These are phyloP conservation scores for Teunomyces cretensis DNA, from an alignment of 805 yeast genomes.

Conservation along the genomic window DNA sequence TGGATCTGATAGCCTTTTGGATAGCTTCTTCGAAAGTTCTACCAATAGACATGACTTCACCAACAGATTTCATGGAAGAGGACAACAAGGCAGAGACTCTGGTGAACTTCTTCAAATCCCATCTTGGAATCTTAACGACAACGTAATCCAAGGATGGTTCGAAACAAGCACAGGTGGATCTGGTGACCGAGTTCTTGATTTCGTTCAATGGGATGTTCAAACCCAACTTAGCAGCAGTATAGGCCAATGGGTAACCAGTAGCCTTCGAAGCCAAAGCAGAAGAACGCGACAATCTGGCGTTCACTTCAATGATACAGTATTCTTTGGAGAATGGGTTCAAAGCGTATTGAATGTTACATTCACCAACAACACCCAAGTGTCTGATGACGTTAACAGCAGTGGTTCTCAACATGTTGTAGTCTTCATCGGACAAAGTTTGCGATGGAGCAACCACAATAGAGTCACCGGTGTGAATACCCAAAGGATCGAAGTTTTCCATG, in stretches of 20 bases:
- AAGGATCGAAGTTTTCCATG: slow-evolving; percentile 98
- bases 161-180: slow-evolving; percentile 92
- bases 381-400: slow-evolving; percentile 97
- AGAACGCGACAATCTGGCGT: slow-evolving; percentile 95
- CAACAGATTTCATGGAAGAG: slow-evolving; percentile 97
- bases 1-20: slow-evolving; percentile 95
- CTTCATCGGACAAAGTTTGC: slow-evolving; percentile 94
- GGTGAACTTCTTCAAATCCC: slow-evolving; percentile 96
- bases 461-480: slow-evolving; percentile 98
- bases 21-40: slow-evolving; percentile 97
- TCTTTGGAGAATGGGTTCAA: slow-evolving; percentile 91
- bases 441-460: slow-evolving; percentile 99
- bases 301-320: slow-evolving; percentile 96
- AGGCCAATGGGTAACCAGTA: slow-evolving; percentile 97
- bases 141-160: slow-evolving; percentile 97
- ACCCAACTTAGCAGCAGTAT: slow-evolving; percentile 96
- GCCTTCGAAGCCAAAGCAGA: slow-evolving; percentile 99
- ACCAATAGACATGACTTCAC: slow-evolving; percentile 98
- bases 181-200: slow-evolving; percentile 89
- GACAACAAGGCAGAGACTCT: slow-evolving; percentile 85
- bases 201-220: slow-evolving; percentile 88
- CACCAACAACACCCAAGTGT: slow-evolving; percentile 98
- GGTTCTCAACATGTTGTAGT: slow-evolving; percentile 95
- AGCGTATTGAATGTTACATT: slow-evolving; percentile 97
- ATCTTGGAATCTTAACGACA: slow-evolving; percentile 96